These are phyloP conservation scores for Camelina neglecta DNA, from an alignment of 345 rosid species.

Conservation along the genomic window DNA sequence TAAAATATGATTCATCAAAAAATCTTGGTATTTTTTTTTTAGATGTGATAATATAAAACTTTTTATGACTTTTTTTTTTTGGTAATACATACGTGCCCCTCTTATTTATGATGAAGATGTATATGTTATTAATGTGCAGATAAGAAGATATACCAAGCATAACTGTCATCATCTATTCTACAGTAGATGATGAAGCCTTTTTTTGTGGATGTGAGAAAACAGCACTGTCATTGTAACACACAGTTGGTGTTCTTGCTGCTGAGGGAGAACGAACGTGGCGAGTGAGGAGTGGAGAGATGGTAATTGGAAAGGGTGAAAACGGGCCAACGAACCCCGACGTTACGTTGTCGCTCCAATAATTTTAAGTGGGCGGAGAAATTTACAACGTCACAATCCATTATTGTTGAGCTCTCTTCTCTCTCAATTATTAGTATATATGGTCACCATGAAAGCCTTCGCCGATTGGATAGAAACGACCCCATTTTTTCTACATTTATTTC, in stretches of 20 bases:
- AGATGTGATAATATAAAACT: too few relatives aligned
- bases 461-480: not conserved
- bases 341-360: constrained; percentile 31
- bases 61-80: too few relatives aligned
- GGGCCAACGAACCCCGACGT: constrained; percentile 37
- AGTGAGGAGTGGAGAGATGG: constrained; percentile 9
- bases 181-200: not conserved
- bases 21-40: too few relatives aligned
- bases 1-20: too few relatives aligned
- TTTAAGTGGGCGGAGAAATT: constrained; percentile 19
- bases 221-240: constrained; percentile 12
- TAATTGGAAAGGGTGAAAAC: constrained; percentile 9
- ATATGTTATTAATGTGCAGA: not conserved
- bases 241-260: constrained; percentile 16
- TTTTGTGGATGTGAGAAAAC: constrained; percentile 17
- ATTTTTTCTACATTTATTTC: not conserved
- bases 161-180: not conserved
- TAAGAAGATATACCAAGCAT: not conserved
- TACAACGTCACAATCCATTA: constrained; percentile 38
- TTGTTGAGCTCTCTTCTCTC: constrained; percentile 20
- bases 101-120: not conserved
- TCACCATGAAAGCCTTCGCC: not conserved
- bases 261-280: constrained; percentile 25
- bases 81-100: too few relatives aligned
- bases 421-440: constrained; percentile 1